Percentiles rank a stretch among this genome's conserved stretches.
Evolutionary conservation across 768 basidiomycete species (phyloP).

Genomic region (Naganishia vishniacii): DNA sequence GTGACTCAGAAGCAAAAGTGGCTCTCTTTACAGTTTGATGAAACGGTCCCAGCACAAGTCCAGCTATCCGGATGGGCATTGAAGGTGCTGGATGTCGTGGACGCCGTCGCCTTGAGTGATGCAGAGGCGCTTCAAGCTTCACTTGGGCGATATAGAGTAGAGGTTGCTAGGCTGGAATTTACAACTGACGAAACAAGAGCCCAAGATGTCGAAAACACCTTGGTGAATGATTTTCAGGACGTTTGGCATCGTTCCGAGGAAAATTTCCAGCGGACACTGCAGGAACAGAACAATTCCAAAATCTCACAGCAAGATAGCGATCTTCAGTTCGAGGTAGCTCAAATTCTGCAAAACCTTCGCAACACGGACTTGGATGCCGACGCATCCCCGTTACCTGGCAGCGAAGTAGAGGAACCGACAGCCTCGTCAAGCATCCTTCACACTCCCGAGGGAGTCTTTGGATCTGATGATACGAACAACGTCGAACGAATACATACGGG

Average conservation of each 20-base stretch:
- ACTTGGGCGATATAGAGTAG: not conserved
- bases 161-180: no score
- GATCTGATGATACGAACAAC: no score
- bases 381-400: no score
- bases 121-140: not conserved
- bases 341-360: not conserved
- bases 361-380: no score
- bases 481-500: no score
- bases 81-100: constrained; percentile 7
- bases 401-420: no score
- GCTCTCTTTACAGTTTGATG: constrained; percentile 1
- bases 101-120: not conserved
- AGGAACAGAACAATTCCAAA: not conserved
- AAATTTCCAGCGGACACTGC: not conserved
- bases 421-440: no score
- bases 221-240: not conserved
- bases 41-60: not conserved
- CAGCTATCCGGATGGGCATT: not conserved
- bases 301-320: not conserved
- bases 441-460: no score
- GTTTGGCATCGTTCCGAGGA: not conserved
- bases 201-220: not conserved
- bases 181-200: not conserved
- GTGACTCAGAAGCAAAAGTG: not conserved
- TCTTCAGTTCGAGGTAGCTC: not conserved